Conservation (phyloP, 23 red algal species). For the Cyanidioschyzon merolae region DNA sequence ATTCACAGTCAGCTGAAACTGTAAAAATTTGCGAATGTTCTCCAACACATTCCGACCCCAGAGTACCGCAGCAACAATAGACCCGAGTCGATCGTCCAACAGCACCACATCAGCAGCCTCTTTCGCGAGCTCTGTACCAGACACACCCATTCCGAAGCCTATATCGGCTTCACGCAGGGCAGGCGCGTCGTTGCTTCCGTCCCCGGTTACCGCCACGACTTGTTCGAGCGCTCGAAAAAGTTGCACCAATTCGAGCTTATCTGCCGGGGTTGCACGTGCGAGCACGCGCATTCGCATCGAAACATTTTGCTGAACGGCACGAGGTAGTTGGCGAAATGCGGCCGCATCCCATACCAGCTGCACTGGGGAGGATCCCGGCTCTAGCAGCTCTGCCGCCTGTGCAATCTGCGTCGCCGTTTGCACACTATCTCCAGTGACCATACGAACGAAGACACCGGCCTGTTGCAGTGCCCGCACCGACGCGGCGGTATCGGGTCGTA, state of each 20-base stretch:
- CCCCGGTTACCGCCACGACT: slow-evolving; percentile 83
- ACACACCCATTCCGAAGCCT: slow-evolving; percentile 73
- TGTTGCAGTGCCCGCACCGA: slow-evolving; percentile 49
- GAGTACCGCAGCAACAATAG: slow-evolving; percentile 81
- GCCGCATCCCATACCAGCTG: slow-evolving; percentile 35
- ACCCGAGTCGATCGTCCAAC: slow-evolving; percentile 72
- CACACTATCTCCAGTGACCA: slow-evolving; percentile 83
- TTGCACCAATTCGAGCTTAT: slow-evolving; percentile 67
- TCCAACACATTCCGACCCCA: slow-evolving; percentile 82
- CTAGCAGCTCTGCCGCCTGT: slow-evolving; percentile 50
- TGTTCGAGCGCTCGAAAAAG: slow-evolving; percentile 48
- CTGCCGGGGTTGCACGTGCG: slow-evolving; percentile 68
- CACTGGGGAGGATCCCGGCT: slow-evolving; percentile 17
- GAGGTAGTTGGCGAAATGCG: slow-evolving; percentile 44
- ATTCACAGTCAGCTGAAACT: slow-evolving; percentile 90
- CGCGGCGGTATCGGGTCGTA: slow-evolving; percentile 63
- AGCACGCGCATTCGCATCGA: slow-evolving; percentile 53
- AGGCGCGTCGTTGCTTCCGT: slow-evolving; percentile 81
- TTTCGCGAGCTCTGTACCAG: slow-evolving; percentile 85
- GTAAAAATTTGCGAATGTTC: slow-evolving; percentile 76
- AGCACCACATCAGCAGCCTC: slow-evolving; percentile 87
- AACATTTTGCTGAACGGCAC: slow-evolving; percentile 27
- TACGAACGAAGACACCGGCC: slow-evolving; percentile 88
- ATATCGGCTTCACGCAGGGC: slow-evolving; percentile 79
- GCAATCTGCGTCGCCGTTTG: slow-evolving; percentile 68